Conservation (phyloP, 768 basidiomycete genomes). For the Termitomyces sp. region DNA sequence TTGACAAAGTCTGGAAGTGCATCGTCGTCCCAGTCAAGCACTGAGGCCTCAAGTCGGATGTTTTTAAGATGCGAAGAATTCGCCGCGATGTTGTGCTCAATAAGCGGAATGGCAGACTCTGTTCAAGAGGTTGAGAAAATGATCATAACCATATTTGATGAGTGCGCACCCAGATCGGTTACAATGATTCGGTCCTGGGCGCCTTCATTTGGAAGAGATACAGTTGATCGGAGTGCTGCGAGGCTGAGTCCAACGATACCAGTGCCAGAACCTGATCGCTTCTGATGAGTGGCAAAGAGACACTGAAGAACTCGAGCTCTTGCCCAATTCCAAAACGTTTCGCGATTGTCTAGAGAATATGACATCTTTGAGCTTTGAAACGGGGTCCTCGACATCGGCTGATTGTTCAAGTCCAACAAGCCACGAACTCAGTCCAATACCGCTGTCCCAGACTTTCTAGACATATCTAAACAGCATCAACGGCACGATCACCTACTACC, state of each 20-base stretch:
- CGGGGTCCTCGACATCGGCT: background rate
- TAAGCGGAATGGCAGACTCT: conserved; percentile 80
- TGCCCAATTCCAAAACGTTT: conserved; percentile 68
- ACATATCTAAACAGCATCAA: conserved; percentile 23
- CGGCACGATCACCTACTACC: background rate
- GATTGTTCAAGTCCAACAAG: conserved; percentile 34
- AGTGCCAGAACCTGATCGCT: conserved; percentile 68
- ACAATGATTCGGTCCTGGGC: conserved; percentile 37
- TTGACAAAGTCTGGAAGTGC: conserved; percentile 40
- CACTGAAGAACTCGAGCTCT: conserved; percentile 10
- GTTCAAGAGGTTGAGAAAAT: background rate
- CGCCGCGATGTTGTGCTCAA: conserved; percentile 60
- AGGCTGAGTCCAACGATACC: conserved; percentile 74
- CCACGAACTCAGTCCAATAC: conserved; percentile 82
- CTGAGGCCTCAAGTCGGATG: conserved; percentile 25
- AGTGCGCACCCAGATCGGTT: conserved; percentile 67
- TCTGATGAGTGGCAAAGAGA: background rate
- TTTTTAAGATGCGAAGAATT: conserved; percentile 32
- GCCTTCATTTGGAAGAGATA: conserved; percentile 5
- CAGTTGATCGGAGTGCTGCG: conserved; percentile 44
- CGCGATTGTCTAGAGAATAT: conserved; percentile 35
- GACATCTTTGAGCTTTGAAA: conserved; percentile 21
- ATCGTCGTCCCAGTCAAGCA: conserved; percentile 77
- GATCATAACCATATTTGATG: background rate
- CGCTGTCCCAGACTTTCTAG: conserved; percentile 97